Conservation (phyloP, 257 asterid species). For the Handroanthus guayacan region DNA sequence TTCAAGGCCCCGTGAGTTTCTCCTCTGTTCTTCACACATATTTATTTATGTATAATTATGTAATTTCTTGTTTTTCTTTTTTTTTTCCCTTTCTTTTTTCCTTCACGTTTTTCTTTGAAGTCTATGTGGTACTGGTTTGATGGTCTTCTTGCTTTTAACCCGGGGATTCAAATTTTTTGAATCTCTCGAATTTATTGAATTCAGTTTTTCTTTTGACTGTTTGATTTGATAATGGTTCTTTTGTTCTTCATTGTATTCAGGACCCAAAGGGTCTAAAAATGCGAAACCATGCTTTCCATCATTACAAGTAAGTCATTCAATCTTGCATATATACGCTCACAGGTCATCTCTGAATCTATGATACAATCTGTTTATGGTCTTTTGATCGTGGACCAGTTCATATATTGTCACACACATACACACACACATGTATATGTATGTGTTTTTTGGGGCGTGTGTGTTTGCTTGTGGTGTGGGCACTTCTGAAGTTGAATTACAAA, state of each 20-base stretch:
- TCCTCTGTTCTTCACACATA: slow-evolving; percentile 6
- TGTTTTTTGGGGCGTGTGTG: background rate
- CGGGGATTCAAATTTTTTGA: background rate
- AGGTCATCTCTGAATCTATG: background rate
- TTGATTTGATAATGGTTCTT: slow-evolving; percentile 14
- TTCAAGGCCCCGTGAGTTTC: slow-evolving; percentile 93
- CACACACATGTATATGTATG: background rate
- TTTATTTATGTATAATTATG: background rate
- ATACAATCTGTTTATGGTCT: background rate
- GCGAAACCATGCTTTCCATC: slow-evolving; percentile 96
- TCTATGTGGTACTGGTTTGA: background rate
- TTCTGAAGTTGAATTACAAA: slow-evolving; percentile 2
- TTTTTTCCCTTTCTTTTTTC: too few species aligned
- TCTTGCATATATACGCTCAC: background rate
- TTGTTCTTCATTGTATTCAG: slow-evolving; percentile 50
- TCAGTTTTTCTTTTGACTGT: background rate
- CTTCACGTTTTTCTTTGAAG: background rate
- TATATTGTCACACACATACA: background rate
- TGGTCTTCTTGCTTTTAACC: slow-evolving; percentile 1
- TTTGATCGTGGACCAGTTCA: slow-evolving; percentile 16
- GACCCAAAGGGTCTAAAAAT: slow-evolving; percentile 96
- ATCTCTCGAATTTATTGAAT: slow-evolving; percentile 5
- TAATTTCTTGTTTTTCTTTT: background rate
- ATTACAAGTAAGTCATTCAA: slow-evolving; percentile 67
- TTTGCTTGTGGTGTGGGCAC: background rate